Conservation (phyloP, 108 stramenopile species). For the Fistulifera pelliculosa region DNA sequence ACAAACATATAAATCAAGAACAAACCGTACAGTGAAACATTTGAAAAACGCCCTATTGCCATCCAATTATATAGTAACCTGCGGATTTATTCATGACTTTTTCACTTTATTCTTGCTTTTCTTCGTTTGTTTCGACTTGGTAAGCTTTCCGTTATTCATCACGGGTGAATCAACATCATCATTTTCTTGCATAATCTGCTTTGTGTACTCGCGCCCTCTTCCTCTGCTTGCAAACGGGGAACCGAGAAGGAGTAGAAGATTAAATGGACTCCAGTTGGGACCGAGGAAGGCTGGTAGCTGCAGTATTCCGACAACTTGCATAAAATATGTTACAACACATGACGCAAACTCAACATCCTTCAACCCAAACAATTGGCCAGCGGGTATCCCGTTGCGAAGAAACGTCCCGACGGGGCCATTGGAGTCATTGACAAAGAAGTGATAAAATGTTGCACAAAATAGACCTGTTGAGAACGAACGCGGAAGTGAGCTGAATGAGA, state of each 20-base stretch:
- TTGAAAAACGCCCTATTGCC: neutral
- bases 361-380: slow-evolving; percentile 23
- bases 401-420: slow-evolving; percentile 44
- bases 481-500: neutral
- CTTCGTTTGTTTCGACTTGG: slow-evolving; percentile 7
- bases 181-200: neutral
- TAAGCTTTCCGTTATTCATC: slow-evolving; percentile 22
- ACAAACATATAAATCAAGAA: too few relatives aligned
- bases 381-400: slow-evolving; percentile 27
- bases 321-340: slow-evolving; percentile 45
- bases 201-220: neutral
- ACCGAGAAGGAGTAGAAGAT: slow-evolving; percentile 5
- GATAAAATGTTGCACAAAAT: slow-evolving; percentile 53
- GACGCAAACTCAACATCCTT: slow-evolving; percentile 50
- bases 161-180: neutral
- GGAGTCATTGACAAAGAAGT: slow-evolving; percentile 62
- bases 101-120: slow-evolving; percentile 1
- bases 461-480: slow-evolving; percentile 2
- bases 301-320: slow-evolving; percentile 56
- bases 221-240: too few relatives aligned
- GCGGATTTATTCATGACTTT: neutral
- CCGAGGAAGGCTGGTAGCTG: slow-evolving; percentile 59
- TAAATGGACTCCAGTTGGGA: slow-evolving; percentile 58
- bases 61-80: neutral
- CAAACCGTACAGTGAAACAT: too few relatives aligned